These are phyloP conservation scores for Nannizzia gypsea DNA, from an alignment of 2,329 filamentous ascomycete species.

Conservation along the genomic window DNA sequence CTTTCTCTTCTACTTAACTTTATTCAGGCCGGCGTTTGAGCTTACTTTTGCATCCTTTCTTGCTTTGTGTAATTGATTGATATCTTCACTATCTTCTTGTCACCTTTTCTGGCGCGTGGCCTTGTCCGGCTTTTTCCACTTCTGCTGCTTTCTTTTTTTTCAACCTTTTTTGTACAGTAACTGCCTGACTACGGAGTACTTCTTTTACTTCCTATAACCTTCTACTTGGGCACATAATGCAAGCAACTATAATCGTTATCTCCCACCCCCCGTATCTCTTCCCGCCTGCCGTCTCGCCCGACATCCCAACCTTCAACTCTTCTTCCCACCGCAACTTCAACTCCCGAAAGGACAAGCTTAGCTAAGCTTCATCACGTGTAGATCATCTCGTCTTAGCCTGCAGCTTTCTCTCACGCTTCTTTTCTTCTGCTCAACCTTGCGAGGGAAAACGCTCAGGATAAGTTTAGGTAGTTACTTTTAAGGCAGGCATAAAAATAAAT, in stretches of 20 bases:
- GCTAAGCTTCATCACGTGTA: no score
- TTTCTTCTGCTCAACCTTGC: no score
- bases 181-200: background rate
- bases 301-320: no score
- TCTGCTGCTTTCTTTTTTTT: background rate
- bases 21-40: background rate
- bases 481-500: no score
- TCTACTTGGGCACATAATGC: background rate
- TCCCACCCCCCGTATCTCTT: no score
- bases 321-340: no score
- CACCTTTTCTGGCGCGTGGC: background rate
- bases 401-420: no score
- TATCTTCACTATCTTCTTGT: background rate
- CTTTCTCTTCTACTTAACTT: background rate
- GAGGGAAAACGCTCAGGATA: no score
- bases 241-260: background rate
- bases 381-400: no score
- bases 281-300: no score
- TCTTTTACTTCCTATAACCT: background rate
- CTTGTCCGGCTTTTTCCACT: background rate
- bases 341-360: no score
- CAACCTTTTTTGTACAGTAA: background rate
- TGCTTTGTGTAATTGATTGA: background rate
- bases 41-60: background rate
- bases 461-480: no score